Evolutionary conservation across 2,329 filamentous ascomycete genomes (phyloP), one percentile per base, ranked within the genome.

Genomic region (Pseudogymnoascus sp.): DNA sequence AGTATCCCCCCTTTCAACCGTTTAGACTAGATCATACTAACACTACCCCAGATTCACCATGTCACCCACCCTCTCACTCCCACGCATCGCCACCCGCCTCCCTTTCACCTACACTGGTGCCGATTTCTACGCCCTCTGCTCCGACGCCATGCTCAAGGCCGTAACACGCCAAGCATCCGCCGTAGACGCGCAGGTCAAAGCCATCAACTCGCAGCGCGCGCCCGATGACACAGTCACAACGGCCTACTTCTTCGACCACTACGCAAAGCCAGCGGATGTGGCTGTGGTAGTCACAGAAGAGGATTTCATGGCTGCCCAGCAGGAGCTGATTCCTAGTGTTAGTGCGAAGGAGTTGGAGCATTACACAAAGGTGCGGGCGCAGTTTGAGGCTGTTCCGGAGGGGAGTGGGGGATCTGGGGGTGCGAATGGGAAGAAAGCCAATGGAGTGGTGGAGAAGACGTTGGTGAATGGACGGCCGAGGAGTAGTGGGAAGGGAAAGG

Each of bases 31-130:
- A 33, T 1, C 5, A 53, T 37, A 63, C 66, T 74, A 64, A 64
- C 62, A 10, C 23, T 7, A n/a, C 64, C n/a, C n/a, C 67, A 93
- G 90, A 77, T 99, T 99, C 76, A 89, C 88, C 2, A 85, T 97
- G 61, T 82, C 91, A 67, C 90, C 91, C 0, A 81, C 85, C 1
- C 81, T 97, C 56, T 94, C 91, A 10, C 84, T 99, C 10, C 75
- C 82, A 25, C 78, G 84, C 6, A 85, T 99, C 56, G 89, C 93
- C 3, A 82, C 89, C 61, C 81, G 81, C 10, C 83, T 99, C 3
- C 94, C 94, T 0, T 94, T 97, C 73, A 97, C 93, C 2, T 99
- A 97, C 77, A 99, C 94, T 0, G 94, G 94, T 71, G 94, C 94
- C 66, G 94, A 99, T 77, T 88, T 99, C 72, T 99, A 99, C 76